A percentile compares a stretch with the other conserved stretches of the same genome.
Evolutionary conservation across 2,329 filamentous ascomycete species (phyloP).

Genomic region (Verticillium nonalfalfae): DNA sequence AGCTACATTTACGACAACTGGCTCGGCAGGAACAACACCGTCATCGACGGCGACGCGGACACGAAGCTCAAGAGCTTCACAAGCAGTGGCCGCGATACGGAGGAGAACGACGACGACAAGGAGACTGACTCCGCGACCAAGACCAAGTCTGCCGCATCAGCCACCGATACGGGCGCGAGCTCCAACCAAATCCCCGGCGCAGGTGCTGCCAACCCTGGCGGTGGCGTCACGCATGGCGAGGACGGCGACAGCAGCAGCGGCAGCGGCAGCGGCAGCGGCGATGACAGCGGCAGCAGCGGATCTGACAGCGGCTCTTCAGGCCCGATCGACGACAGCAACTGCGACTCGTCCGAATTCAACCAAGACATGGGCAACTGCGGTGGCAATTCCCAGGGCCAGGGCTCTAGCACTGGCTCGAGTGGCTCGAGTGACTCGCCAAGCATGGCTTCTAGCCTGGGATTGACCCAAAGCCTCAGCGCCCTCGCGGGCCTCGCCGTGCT

Average conservation of each 20-base stretch:
- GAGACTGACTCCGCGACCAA: slow-evolving; percentile 12
- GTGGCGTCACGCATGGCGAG: slow-evolving; percentile 10
- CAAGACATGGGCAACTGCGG: slow-evolving; percentile 27
- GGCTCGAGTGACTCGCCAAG: slow-evolving; percentile 10
- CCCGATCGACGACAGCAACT: slow-evolving; percentile 20
- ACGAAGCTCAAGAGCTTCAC: slow-evolving; percentile 74
- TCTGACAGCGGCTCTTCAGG: slow-evolving; percentile 13
- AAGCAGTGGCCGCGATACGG: slow-evolving; percentile 68
- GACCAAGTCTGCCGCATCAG: slow-evolving; percentile 6
- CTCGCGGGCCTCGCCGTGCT: slow-evolving; percentile 27
- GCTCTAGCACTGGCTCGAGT: background rate
- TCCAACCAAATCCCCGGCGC: slow-evolving; percentile 22
- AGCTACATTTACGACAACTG: slow-evolving; percentile 70
- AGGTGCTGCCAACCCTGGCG: slow-evolving; percentile 7
- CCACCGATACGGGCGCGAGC: background rate
- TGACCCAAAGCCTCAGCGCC: slow-evolving; percentile 24
- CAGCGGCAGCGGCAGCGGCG: background rate
- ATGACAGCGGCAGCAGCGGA: slow-evolving; percentile 19
- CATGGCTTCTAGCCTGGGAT: slow-evolving; percentile 16
- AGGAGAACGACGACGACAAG: slow-evolving; percentile 38
- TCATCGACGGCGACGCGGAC: slow-evolving; percentile 66
- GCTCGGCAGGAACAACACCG: slow-evolving; percentile 66
- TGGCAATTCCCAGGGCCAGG: slow-evolving; percentile 5
- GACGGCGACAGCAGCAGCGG: slow-evolving; percentile 15
- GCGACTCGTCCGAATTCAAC: slow-evolving; percentile 30